Evolutionary conservation across 2,329 filamentous ascomycete species (phyloP), one percentile per base, ranked within the genome.

Genomic region (Neonectria punicea): DNA sequence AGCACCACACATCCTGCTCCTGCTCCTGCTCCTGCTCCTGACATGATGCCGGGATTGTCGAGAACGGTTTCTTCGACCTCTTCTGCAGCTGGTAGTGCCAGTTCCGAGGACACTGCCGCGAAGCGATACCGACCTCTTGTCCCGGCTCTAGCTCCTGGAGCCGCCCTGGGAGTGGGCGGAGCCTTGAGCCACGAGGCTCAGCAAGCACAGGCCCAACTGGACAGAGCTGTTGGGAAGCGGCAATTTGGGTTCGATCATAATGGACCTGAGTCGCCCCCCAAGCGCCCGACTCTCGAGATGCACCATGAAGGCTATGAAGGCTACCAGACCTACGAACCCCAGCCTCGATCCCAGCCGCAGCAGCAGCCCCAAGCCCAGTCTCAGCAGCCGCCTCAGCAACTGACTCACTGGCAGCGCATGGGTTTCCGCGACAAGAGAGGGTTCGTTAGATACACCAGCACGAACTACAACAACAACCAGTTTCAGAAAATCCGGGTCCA

Each of bases 321-420:
- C 10, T 44, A 57, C 14, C 53, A n/a, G 22, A 32, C 46, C 6
- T 16, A 34, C 18, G 36, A 57, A 14, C 30, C 16, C n/a, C 20
- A 36, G 44, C 53, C 14, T 13, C 28, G 3, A 11, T 51, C 11
- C 22, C 18, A 20, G 16, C 30, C 22, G 14, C 53, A 28, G 18
- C 20, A 18, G 36, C 53, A 44, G 30, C 30, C 9, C 30, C 30
- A 30, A 30, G 8, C 7, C 2, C 7, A 30, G 30, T 10, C 30
- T 10, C 30, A 30, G 30, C 30, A 30, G 30, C 30, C 7, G 8
- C 22, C 51, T 3, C 34, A 20, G 39, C 39, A 43, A 9, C 39
- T 20, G 16, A 51, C 43, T 2, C 61, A 58, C 30, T 64, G 61
- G 61, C 54, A 63, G 22, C 54, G 49, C 4, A 63, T 59, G 61